Percentiles rank a stretch among this genome's conserved stretches.
Conservation (phyloP, 176 grass and related monocot species). For the Melocanna baccifera region DNA sequence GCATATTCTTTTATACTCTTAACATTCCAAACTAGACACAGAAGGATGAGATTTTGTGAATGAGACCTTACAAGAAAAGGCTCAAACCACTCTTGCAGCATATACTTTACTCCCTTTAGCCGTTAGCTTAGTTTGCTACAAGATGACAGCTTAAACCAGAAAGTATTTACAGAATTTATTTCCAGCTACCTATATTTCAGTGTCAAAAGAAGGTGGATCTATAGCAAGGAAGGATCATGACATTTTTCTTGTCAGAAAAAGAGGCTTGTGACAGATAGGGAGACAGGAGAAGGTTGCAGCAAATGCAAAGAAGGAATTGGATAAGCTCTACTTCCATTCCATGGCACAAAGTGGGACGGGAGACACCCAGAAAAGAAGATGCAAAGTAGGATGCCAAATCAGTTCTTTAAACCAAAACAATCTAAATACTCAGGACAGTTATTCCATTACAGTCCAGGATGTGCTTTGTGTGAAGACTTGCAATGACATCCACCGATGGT, state of each 20-base stretch:
- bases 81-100: slow-evolving; percentile 17
- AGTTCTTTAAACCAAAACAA: slow-evolving; percentile 31
- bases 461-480: slow-evolving; percentile 9
- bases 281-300: slow-evolving; percentile 1
- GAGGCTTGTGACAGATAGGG: neutral
- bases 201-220: slow-evolving; percentile 24
- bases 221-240: slow-evolving; percentile 1
- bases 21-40: slow-evolving; percentile 22
- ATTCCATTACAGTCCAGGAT: slow-evolving; percentile 35
- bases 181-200: neutral
- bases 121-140: slow-evolving; percentile 29
- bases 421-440: slow-evolving; percentile 35
- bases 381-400: slow-evolving; percentile 25
- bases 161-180: neutral
- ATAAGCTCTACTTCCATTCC: slow-evolving; percentile 43
- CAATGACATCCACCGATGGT: slow-evolving; percentile 50
- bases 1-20: slow-evolving; percentile 37
- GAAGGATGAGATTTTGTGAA: slow-evolving; percentile 29
- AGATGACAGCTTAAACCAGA: neutral
- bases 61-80: slow-evolving; percentile 32
- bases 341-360: slow-evolving; percentile 3
- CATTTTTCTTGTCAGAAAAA: slow-evolving; percentile 34
- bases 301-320: slow-evolving; percentile 32
- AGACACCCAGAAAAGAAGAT: slow-evolving; percentile 36
- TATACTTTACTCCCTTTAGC: neutral